A percentile compares a stretch with the other conserved stretches of the same genome.
Evolutionary conservation across 148 eudicot species (phyloP).

Genomic region (Limonium bicolor): DNA sequence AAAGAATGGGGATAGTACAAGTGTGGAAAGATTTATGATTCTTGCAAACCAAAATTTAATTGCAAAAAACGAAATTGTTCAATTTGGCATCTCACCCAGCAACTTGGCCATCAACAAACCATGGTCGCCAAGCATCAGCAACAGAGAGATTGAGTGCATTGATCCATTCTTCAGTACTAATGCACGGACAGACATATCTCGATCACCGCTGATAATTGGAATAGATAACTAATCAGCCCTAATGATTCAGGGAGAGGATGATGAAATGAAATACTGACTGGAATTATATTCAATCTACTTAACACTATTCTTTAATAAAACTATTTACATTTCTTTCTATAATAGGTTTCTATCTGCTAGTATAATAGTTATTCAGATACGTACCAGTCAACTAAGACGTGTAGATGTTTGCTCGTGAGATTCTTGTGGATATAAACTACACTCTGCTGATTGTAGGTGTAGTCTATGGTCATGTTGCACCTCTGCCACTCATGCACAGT

Average conservation of each 20-base stretch:
- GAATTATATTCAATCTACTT: no score
- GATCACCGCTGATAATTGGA: constrained; percentile 10
- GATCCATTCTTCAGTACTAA: constrained; percentile 8
- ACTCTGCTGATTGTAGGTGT: constrained; percentile 20
- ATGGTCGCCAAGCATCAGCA: constrained; percentile 3
- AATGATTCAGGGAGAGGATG: no score
- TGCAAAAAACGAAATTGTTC: background rate
- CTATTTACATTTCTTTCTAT: no score
- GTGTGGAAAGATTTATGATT: no score
- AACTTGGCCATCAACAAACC: constrained; percentile 11
- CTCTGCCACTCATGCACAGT: constrained; percentile 20
- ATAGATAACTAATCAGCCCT: no score
- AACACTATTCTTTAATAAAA: no score
- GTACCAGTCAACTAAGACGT: constrained; percentile 20
- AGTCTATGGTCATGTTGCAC: constrained; percentile 25
- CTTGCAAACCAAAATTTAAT: background rate
- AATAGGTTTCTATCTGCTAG: no score
- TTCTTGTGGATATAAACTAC: constrained; percentile 19
- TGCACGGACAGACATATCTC: constrained; percentile 5
- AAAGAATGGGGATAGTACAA: no score
- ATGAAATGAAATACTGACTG: no score
- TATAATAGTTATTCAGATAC: background rate
- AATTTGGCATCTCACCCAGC: constrained; percentile 4
- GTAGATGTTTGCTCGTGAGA: constrained; percentile 16
- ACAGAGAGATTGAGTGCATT: background rate